Evolutionary conservation across 352 stramenopile species (phyloP), one percentile per base, ranked within the genome.

Genomic region (Globisporangium canariense): DNA sequence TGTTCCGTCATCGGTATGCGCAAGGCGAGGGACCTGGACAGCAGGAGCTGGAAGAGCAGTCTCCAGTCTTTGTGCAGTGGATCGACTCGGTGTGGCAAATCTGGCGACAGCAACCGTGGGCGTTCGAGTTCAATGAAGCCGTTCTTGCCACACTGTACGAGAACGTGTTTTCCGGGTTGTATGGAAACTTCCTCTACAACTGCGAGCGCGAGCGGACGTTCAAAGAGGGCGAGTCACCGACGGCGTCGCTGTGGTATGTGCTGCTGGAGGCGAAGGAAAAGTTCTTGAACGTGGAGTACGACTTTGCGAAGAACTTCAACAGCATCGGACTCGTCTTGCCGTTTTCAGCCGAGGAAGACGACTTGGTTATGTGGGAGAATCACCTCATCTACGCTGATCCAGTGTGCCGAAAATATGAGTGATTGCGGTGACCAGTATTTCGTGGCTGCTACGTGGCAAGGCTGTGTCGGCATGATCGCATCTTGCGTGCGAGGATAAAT

Each of bases 11-110:
- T n/a, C 86, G 98, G 8, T 98, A 93, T 69, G 96, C 90, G 3
- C 96, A 99, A 68, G 96, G 97, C n/a, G 91, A 99, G 75, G 82
- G 88, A 13, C 92, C 91, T 5, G 89, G 91, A 8, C 90, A 97
- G 46, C 87, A 96, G 68, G 95, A 99, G 65, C 86, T 99, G 34
- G 94, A 98, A 64, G 94, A 99, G 71, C 88, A 98, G 57, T 99
- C 97, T 47, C 98, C 98, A 1, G 96, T 99, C 32, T 99, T 99
- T 76, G 72, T 99, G 25, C 97, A 99, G 77, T 99, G 98, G 83
- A 69, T 99, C 36, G 98, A 99, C 84, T 97, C 93, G 49, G 86
- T 99, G 43, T 99, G 94, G 83, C 97, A 99, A 79, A 81, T 99
- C 46, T 93, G 98, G 67, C 83, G 95, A 41, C 97, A 99, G 67